Conservation (phyloP, 805 yeast species). For the Candida mattraensis region DNA sequence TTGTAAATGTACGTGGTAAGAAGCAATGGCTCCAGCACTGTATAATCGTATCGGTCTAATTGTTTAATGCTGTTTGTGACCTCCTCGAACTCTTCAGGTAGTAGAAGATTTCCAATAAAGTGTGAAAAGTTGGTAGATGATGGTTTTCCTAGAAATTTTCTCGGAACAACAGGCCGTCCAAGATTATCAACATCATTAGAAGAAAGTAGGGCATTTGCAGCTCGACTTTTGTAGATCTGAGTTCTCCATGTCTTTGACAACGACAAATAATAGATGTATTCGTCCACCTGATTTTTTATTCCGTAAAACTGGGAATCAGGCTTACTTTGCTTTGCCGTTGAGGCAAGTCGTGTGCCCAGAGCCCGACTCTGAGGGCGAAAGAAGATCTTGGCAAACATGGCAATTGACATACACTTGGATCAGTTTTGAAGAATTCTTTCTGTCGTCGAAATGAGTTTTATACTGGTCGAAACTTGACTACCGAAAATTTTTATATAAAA, state of each 20-base stretch:
- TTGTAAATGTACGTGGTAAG: constrained; percentile 29
- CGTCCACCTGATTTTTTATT: constrained; percentile 32
- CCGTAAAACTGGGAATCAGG: constrained; percentile 11
- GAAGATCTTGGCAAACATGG: no score
- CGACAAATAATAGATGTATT: constrained; percentile 26
- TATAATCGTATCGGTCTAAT: constrained; percentile 18
- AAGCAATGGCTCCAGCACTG: constrained; percentile 23
- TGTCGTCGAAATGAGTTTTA: no score
- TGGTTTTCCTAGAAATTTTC: constrained; percentile 26
- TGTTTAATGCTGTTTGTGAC: constrained; percentile 16
- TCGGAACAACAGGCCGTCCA: constrained; percentile 30
- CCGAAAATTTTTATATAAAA: no score
- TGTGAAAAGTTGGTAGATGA: constrained; percentile 24
- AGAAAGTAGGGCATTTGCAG: constrained; percentile 21
- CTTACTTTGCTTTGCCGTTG: background rate
- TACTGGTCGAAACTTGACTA: no score
- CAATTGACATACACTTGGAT: no score
- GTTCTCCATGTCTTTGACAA: constrained; percentile 24
- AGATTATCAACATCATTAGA: constrained; percentile 25
- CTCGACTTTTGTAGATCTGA: constrained; percentile 26
- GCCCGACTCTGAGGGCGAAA: no score
- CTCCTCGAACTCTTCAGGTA: constrained; percentile 25
- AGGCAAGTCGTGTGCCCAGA: no score
- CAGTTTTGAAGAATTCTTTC: no score
- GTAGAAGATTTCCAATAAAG: constrained; percentile 26